A percentile compares a stretch with the other conserved stretches of the same genome.
These are phyloP conservation scores for Monosporascus cannonballus DNA, from an alignment of 2,329 filamentous ascomycete genomes.

Conservation along the genomic window DNA sequence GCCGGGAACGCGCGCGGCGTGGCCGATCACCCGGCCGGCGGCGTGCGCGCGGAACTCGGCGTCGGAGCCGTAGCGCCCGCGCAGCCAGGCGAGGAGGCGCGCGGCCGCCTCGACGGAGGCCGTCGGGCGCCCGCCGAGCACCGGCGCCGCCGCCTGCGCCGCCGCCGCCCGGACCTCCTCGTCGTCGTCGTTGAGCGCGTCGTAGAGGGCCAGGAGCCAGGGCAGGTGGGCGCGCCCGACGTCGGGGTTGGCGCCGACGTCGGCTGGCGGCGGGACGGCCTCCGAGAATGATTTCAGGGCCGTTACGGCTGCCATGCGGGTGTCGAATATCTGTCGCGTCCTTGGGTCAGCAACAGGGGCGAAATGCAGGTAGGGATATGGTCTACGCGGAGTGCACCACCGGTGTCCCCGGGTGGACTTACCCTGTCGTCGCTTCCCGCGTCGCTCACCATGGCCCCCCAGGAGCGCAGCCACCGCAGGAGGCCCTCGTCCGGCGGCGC, in stretches of 20 bases:
- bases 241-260: conserved; percentile 15
- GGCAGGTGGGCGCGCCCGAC: conserved; percentile 38
- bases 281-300: conserved; percentile 49
- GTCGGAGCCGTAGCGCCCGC: conserved; percentile 26
- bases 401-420: conserved; percentile 9
- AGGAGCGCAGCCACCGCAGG: conserved; percentile 26
- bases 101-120: conserved; percentile 42
- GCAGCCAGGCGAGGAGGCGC: conserved; percentile 39
- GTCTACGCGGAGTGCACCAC: too few species aligned
- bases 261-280: conserved; percentile 14
- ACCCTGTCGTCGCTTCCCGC: conserved; percentile 45
- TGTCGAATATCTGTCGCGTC: conserved; percentile 53
- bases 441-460: conserved; percentile 45
- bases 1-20: conserved; percentile 14
- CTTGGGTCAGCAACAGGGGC: background rate
- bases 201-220: conserved; percentile 62
- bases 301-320: conserved; percentile 51
- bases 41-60: conserved; percentile 34
- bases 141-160: conserved; percentile 39
- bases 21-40: conserved; percentile 36
- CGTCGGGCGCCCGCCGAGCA: conserved; percentile 38
- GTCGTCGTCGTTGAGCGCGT: conserved; percentile 81
- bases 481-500: conserved; percentile 6
- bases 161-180: conserved; percentile 73
- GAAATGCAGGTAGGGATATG: background rate